These are phyloP conservation scores for Crucibulum laeve DNA, from an alignment of 768 basidiomycete species.

Conservation along the genomic window DNA sequence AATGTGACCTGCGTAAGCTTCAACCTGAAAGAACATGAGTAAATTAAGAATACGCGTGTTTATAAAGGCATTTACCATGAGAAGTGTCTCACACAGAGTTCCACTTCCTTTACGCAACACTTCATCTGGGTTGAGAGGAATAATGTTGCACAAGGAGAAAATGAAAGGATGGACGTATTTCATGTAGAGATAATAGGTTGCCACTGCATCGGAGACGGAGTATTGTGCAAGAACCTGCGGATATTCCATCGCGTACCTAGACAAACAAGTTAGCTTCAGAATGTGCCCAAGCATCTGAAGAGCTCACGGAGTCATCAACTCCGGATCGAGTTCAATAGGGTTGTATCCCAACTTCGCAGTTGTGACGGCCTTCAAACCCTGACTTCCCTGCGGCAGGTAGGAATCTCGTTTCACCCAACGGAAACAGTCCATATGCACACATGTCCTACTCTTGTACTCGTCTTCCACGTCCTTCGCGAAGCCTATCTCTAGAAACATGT, in stretches of 20 bases:
- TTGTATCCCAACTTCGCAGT: conserved; percentile 94
- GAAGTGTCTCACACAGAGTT: conserved; percentile 93
- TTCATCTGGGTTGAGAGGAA: conserved; percentile 94
- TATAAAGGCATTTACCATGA: conserved; percentile 68
- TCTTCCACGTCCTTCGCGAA: conserved; percentile 90
- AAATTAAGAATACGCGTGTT: neutral
- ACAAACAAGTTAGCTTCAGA: too few relatives aligned
- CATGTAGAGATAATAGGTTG: conserved; percentile 99
- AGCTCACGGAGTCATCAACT: conserved; percentile 96
- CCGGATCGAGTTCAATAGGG: conserved; percentile 96
- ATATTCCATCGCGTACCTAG: conserved; percentile 92
- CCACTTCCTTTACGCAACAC: conserved; percentile 95
- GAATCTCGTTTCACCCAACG: conserved; percentile 99
- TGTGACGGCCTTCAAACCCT: conserved; percentile 97
- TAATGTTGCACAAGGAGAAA: conserved; percentile 98
- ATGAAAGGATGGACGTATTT: conserved; percentile 99
- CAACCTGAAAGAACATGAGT: conserved; percentile 56
- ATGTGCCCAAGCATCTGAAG: neutral
- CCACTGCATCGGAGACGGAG: conserved; percentile 99
- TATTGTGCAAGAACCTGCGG: conserved; percentile 94
- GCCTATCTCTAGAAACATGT: conserved; percentile 94
- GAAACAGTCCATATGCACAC: conserved; percentile 99
- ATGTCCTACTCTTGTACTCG: conserved; percentile 89
- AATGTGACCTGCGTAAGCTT: conserved; percentile 86
- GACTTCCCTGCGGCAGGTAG: conserved; percentile 96